Evolutionary conservation across 2,329 filamentous ascomycete genomes (phyloP).

Genomic region (Pleurostoma richardsiae): DNA sequence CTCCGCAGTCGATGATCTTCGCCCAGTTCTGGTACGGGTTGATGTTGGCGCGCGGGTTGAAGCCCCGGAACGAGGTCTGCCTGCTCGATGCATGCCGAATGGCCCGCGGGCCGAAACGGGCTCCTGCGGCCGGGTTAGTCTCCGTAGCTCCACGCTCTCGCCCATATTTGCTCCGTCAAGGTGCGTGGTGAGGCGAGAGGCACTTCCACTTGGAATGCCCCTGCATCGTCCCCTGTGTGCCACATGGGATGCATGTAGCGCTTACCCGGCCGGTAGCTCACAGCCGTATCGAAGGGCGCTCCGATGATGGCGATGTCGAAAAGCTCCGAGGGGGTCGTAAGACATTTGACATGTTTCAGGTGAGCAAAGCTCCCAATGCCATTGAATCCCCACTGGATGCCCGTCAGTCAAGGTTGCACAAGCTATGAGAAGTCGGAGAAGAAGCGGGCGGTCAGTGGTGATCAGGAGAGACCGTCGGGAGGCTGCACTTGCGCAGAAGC

Average conservation of each 20-base stretch:
- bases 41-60: slow-evolving; percentile 75
- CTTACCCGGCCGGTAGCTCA: slow-evolving; percentile 63
- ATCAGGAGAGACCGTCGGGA: too few species aligned
- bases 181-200: too few species aligned
- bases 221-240: too few species aligned
- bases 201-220: too few species aligned
- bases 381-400: slow-evolving; percentile 54
- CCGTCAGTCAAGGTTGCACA: too few species aligned
- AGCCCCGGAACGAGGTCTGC: slow-evolving; percentile 74
- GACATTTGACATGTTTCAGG: slow-evolving; percentile 62
- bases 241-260: neutral
- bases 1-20: slow-evolving; percentile 79
- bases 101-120: slow-evolving; percentile 80
- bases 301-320: slow-evolving; percentile 72
- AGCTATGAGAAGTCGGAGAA: too few species aligned
- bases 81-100: slow-evolving; percentile 80
- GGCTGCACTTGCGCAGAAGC: too few species aligned
- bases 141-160: neutral
- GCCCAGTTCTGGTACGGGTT: slow-evolving; percentile 83
- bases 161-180: too few species aligned
- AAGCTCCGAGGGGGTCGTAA: slow-evolving; percentile 56
- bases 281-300: slow-evolving; percentile 69
- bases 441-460: too few species aligned
- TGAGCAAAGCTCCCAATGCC: slow-evolving; percentile 75
- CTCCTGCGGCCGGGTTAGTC: slow-evolving; percentile 34